These are phyloP conservation scores for Plantago ovata DNA, from an alignment of 257 asterid genomes.

Conservation along the genomic window DNA sequence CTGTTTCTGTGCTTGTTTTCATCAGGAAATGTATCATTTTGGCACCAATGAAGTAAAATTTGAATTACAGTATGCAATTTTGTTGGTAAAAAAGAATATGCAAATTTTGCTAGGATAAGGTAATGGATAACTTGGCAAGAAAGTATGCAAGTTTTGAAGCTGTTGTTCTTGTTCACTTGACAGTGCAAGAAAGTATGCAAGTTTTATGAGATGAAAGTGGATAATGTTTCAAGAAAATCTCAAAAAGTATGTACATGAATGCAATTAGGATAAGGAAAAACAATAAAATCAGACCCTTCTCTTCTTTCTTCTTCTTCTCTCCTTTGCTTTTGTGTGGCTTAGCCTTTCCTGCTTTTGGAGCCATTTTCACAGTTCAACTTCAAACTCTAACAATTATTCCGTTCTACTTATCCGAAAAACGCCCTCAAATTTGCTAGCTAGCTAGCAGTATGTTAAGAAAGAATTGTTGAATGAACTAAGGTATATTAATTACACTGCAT, in stretches of 20 bases:
- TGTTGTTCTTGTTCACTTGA: too few relatives aligned
- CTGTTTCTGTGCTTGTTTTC: too few relatives aligned
- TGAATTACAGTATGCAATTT: too few relatives aligned
- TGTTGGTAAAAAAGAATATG: too few relatives aligned
- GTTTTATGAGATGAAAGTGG: neutral
- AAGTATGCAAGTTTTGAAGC: neutral
- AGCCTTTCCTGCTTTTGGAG: constrained; percentile 71
- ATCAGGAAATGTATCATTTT: too few relatives aligned
- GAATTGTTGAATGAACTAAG: neutral
- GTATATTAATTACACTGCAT: neutral
- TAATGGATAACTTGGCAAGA: neutral
- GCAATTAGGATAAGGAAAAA: neutral
- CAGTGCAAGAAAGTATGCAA: neutral
- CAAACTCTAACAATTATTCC: neutral
- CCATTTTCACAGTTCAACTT: constrained; percentile 38
- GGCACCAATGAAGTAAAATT: too few relatives aligned
- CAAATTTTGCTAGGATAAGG: neutral
- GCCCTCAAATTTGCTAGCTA: neutral
- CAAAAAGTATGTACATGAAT: too few relatives aligned
- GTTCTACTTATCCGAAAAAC: neutral
- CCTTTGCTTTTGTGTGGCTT: constrained; percentile 74
- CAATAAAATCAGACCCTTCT: constrained; percentile 53
- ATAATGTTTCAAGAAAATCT: neutral
- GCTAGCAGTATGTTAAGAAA: neutral
- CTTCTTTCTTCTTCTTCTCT: constrained; percentile 91